Conservation (phyloP, 1,284 basidiomycete species). For the Ganoderma resinaceum region DNA sequence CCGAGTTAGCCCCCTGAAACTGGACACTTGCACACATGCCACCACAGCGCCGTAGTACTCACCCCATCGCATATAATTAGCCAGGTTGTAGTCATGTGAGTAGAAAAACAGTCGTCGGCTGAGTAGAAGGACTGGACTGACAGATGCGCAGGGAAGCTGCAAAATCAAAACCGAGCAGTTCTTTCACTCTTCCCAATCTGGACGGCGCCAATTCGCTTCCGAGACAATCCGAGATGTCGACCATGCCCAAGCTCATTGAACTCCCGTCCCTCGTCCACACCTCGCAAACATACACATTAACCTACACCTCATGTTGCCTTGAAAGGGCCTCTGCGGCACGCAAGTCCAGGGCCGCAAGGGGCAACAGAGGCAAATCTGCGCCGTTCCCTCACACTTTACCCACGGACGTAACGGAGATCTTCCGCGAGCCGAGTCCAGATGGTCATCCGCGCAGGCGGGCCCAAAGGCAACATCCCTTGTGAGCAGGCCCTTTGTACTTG, state of each 20-base stretch:
- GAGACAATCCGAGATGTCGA: not conserved
- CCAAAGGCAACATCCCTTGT: slow-evolving; percentile 23
- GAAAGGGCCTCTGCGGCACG: not conserved
- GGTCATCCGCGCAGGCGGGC: slow-evolving; percentile 18
- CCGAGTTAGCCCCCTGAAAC: too few relatives aligned
- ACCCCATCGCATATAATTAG: not conserved
- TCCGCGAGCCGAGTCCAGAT: slow-evolving; percentile 28
- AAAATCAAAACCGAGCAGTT: not conserved
- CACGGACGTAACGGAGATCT: slow-evolving; percentile 26
- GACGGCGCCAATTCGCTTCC: slow-evolving; percentile 3
- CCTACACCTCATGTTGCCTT: not conserved
- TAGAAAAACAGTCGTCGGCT: slow-evolving; percentile 1
- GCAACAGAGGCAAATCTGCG: not conserved
- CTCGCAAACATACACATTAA: not conserved
- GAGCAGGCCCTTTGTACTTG: slow-evolving; percentile 31
- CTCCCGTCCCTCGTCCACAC: slow-evolving; percentile 3
- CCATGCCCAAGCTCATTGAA: not conserved
- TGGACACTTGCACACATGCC: not conserved
- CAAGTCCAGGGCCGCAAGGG: slow-evolving; percentile 1
- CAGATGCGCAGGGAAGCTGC: slow-evolving; percentile 12
- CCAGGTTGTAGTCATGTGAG: not conserved
- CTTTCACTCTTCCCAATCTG: slow-evolving; percentile 24
- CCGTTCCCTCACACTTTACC: slow-evolving; percentile 6
- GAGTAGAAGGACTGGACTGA: slow-evolving; percentile 24
- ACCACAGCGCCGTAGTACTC: not conserved